These are phyloP conservation scores for Trypanosoma grayi DNA, from an alignment of 208 protist species.

Conservation along the genomic window DNA sequence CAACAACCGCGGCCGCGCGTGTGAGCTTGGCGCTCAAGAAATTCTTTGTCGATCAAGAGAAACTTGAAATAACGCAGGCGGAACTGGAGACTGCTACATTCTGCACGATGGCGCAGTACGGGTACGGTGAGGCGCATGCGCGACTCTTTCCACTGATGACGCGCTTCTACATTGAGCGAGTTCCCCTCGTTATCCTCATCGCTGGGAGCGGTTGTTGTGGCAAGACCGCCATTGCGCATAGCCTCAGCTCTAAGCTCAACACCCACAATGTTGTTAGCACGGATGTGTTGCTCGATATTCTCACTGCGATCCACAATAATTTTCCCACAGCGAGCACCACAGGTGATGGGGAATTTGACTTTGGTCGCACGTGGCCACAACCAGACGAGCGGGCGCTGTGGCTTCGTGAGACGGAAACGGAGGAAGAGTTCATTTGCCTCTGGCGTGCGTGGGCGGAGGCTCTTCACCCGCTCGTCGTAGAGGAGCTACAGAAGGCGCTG, in stretches of 20 bases:
- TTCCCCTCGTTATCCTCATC: constrained; percentile 54
- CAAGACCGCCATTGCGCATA: constrained; percentile 49
- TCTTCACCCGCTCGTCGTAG: constrained; percentile 20
- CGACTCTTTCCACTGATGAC: constrained; percentile 43
- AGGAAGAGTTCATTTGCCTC: constrained; percentile 11
- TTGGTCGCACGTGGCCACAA: not conserved
- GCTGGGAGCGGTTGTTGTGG: constrained; percentile 32
- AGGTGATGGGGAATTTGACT: not conserved
- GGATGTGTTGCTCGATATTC: constrained; percentile 42
- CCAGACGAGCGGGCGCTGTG: constrained; percentile 8
- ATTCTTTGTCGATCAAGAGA: constrained; percentile 41
- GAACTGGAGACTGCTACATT: constrained; percentile 39
- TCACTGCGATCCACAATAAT: constrained; percentile 18
- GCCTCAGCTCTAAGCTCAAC: constrained; percentile 38
- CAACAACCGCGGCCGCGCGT: constrained; percentile 34
- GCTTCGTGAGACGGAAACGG: constrained; percentile 5
- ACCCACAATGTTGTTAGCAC: constrained; percentile 55
- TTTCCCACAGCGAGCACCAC: not conserved
- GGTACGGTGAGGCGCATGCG: constrained; percentile 29
- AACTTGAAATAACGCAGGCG: constrained; percentile 36
- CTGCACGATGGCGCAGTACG: constrained; percentile 26
- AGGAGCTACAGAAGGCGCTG: constrained; percentile 42
- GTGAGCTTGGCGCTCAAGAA: constrained; percentile 63
- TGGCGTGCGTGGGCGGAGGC: constrained; percentile 7
- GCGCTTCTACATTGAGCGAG: constrained; percentile 41